phyloP scores from a whole-genome alignment of 495 filamentous ascomycete genomes.

The Jackrogersella minutella region DNA sequence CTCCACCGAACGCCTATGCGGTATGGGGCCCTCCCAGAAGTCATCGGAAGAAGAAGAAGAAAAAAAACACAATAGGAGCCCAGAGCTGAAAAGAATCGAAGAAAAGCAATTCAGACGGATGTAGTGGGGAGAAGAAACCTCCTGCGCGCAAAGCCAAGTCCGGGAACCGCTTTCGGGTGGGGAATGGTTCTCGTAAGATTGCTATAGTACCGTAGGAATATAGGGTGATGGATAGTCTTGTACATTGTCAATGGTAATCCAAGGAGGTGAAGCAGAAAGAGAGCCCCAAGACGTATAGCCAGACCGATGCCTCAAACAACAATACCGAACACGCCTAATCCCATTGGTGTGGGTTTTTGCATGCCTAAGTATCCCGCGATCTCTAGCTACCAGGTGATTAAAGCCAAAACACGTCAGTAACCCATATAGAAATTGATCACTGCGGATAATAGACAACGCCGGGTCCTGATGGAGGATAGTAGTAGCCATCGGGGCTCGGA shows the following conservation, averaged over 20 bases:
- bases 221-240: constrained; percentile 18
- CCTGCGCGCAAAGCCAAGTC: constrained; percentile 3
- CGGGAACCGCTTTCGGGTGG: not conserved
- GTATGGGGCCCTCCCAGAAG: constrained; percentile 30
- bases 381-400: constrained; percentile 2
- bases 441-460: constrained; percentile 75
- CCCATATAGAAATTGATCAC: constrained; percentile 39
- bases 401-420: constrained; percentile 2
- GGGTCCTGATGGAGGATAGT: constrained; percentile 69
- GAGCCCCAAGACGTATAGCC: constrained; percentile 11
- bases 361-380: not conserved
- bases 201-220: constrained; percentile 25
- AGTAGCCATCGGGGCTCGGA: constrained; percentile 72
- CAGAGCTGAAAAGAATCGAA: constrained; percentile 26
- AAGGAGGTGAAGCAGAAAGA: constrained; percentile 19
- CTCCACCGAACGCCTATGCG: constrained; percentile 43
- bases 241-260: constrained; percentile 16
- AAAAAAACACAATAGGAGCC: constrained; percentile 28
- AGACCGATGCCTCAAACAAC: constrained; percentile 15
- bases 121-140: constrained; percentile 7
- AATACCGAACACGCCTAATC: constrained; percentile 9
- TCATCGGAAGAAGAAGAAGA: constrained; percentile 15
- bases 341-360: not conserved
- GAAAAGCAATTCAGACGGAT: not conserved
- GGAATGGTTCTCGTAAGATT: constrained; percentile 7